A percentile compares a stretch with the other conserved stretches of the same genome.
phyloP scores from a whole-genome alignment of 192 early-diverging fungal species.

The Coemansia javaensis region DNA sequence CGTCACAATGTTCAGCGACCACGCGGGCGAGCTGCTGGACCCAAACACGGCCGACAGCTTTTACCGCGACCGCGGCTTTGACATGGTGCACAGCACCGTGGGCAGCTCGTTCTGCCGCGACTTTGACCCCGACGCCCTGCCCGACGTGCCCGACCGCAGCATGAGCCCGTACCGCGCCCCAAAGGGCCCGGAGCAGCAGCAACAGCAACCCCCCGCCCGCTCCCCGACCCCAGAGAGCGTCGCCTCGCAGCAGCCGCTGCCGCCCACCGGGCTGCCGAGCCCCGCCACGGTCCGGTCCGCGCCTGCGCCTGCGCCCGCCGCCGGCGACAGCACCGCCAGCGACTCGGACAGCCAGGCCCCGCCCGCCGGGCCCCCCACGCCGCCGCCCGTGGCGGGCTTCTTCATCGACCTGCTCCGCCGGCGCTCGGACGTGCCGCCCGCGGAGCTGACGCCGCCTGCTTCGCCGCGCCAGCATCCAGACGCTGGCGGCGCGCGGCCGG shows the following conservation, averaged over 20 bases:
- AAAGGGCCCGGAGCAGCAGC: too few species aligned
- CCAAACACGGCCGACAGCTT: constrained; percentile 22
- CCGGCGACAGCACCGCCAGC: not conserved
- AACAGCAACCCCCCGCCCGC: constrained; percentile 5
- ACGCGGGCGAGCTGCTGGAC: constrained; percentile 3
- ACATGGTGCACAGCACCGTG: constrained; percentile 22
- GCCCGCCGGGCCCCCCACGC: constrained; percentile 6
- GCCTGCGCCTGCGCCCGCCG: too few species aligned
- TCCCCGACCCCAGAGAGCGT: constrained; percentile 16
- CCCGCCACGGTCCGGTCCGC: too few species aligned
- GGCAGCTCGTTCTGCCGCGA: constrained; percentile 27
- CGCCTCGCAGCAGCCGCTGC: not conserved
- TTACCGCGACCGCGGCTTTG: constrained; percentile 30
- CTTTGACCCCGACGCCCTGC: constrained; percentile 42
- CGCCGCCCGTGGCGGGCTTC: constrained; percentile 4
- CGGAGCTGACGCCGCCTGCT: constrained; percentile 14
- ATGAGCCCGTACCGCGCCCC: constrained; percentile 26
- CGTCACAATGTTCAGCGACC: constrained; percentile 7
- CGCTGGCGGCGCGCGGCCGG: not conserved
- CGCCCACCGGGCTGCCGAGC: not conserved
- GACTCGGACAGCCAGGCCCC: not conserved
- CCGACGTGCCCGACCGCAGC: constrained; percentile 34
- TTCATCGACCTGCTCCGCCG: constrained; percentile 25
- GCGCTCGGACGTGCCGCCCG: constrained; percentile 13
- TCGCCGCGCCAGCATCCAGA: constrained; percentile 2